Conservation (phyloP, 2,329 filamentous ascomycete genomes). For the Epicoccum sorghinum region DNA sequence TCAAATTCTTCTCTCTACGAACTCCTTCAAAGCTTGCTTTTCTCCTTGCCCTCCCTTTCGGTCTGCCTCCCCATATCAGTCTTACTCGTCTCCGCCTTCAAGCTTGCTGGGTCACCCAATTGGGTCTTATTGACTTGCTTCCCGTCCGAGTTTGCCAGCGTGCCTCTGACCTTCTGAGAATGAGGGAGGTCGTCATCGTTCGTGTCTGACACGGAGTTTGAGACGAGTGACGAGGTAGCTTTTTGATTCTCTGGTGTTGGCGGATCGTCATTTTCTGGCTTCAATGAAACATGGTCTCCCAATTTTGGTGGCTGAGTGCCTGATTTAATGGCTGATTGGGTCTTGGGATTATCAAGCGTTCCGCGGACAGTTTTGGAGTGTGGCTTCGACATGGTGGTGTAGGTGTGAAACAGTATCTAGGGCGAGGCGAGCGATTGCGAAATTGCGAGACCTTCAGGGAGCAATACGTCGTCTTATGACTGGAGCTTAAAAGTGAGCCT, state of each 20-base stretch:
- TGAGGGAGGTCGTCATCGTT: constrained; percentile 25
- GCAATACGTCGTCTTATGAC: constrained; percentile 3
- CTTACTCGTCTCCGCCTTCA: constrained; percentile 38
- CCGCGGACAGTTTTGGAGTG: constrained; percentile 42
- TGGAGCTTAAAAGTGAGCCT: background rate
- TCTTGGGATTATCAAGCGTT: constrained; percentile 39
- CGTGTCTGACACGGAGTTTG: constrained; percentile 16
- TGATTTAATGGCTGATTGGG: constrained; percentile 26
- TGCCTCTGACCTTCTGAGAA: constrained; percentile 35
- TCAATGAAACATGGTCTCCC: constrained; percentile 35
- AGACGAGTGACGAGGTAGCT: constrained; percentile 8
- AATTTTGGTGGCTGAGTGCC: constrained; percentile 22
- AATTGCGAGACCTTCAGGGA: background rate
- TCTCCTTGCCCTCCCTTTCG: constrained; percentile 29
- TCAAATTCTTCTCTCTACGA: background rate
- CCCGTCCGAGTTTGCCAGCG: constrained; percentile 28
- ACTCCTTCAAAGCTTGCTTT: constrained; percentile 24
- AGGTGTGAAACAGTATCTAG: background rate
- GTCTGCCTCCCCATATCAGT: constrained; percentile 22
- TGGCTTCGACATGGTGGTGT: constrained; percentile 16
- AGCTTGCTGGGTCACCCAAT: constrained; percentile 37
- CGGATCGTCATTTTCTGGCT: constrained; percentile 24
- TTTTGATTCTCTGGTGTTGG: constrained; percentile 11
- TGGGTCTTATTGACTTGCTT: constrained; percentile 32
- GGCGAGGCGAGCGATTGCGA: background rate